These are phyloP conservation scores for Talaromyces sp. DNA, from an alignment of 2,329 filamentous ascomycete genomes.

Conservation along the genomic window DNA sequence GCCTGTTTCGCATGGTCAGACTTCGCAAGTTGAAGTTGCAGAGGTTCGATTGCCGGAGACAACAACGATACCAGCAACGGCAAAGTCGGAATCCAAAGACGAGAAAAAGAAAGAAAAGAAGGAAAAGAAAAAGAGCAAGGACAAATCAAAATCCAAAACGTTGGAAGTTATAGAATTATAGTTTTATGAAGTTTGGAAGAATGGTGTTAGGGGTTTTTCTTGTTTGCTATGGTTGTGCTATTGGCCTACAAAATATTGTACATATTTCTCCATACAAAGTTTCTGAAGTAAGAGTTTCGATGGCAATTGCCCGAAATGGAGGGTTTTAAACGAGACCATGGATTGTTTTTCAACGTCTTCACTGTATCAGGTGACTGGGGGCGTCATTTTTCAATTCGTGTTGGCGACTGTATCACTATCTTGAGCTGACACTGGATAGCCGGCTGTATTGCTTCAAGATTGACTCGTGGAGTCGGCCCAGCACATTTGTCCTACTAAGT, in stretches of 20 bases:
- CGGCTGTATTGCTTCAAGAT: too few species aligned
- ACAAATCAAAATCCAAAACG: conserved; percentile 21
- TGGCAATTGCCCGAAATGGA: neutral
- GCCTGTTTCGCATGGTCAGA: neutral
- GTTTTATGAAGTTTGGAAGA: neutral
- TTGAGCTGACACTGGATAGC: too few species aligned
- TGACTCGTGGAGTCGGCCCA: too few species aligned
- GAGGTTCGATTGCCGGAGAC: conserved; percentile 14
- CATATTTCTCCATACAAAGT: neutral
- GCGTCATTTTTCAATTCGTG: too few species aligned
- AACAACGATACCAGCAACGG: conserved; percentile 10
- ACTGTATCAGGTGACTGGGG: too few species aligned
- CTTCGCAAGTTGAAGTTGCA: conserved; percentile 5
- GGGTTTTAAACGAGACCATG: too few species aligned
- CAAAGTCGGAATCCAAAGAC: conserved; percentile 16
- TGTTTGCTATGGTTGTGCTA: neutral
- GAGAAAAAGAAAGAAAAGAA: conserved; percentile 18
- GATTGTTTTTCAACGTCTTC: too few species aligned
- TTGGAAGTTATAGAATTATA: neutral
- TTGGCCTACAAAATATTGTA: neutral
- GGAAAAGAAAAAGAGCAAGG: conserved; percentile 17
- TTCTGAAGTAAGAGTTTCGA: neutral
- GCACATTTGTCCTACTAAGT: too few species aligned
- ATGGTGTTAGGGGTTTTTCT: neutral
- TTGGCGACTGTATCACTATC: too few species aligned